Base-by-base conservation (phyloP, 192 early-diverging fungal genomes). In the Backusella morwellensis region DNA sequence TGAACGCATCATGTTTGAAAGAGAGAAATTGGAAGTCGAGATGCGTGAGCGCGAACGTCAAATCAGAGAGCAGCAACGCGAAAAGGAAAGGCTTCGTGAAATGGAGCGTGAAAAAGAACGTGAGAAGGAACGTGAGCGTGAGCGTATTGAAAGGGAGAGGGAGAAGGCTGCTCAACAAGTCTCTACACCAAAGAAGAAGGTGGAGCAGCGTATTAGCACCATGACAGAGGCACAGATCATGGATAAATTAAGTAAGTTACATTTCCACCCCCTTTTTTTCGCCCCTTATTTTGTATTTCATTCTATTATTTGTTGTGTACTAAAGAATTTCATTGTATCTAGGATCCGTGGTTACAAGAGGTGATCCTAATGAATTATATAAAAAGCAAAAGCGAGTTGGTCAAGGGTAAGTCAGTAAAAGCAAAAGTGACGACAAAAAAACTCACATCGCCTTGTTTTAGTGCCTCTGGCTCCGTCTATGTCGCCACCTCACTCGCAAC, bases 391-490 rank as follows among this genome's bases (percentile, higher is more conserved):
- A 96, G 85, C 96, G 97, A 85, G 93, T 99, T 73, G 98, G 98
- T 6, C 97, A 98, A 89, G 97, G 97, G 92, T 93, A 88, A 76
- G 82, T 56, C 12, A 0, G 35, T 9, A 21, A 21, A 26, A 36
- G n/a, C 67, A 19, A 6, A 44, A 17, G 42, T 17, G 15, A 17
- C 12, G 14, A 19, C 12, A 44, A 1, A 17, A 17, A 40, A 40
- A 40, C 42, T 44, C 14, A 44, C 15, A 44, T 32, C 15, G 4
- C 0, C 3, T 19, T 17, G 3, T 19, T 44, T 7, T 70, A 91
- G 91, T 83, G 97, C 97, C 4, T 98, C 96, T 41, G 98, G 98
- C 54, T 97, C 95, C n/a, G 98, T 99, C 52, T 99, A 96, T 85
- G 91, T 97, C 75, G 98, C 98, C 36, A 91, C 91, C 40, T 87